Percentiles rank a stretch among this genome's conserved stretches.
Evolutionary conservation across 192 early-diverging fungal genomes (phyloP).

Genomic region (Chytriomyces sp.): DNA sequence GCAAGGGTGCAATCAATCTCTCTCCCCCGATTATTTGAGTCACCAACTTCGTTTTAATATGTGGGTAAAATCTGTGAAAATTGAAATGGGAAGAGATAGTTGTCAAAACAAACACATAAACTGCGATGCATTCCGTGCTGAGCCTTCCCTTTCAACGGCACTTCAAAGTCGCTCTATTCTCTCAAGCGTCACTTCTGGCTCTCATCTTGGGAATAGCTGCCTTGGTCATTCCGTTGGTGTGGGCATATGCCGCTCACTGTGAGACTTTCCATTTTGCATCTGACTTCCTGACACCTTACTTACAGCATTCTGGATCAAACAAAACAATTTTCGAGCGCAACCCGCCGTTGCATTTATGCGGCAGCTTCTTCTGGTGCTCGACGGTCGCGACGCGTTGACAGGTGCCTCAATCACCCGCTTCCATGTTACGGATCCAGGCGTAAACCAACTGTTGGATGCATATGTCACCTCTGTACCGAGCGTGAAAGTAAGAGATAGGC

Average conservation of each 20-base stretch:
- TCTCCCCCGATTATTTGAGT: no score
- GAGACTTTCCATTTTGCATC: not conserved
- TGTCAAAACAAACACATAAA: no score
- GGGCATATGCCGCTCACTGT: slow-evolving; percentile 40
- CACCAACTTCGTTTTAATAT: no score
- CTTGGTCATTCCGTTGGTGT: slow-evolving; percentile 35
- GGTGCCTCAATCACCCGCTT: slow-evolving; percentile 9
- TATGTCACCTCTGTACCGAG: slow-evolving; percentile 20
- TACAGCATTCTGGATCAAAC: slow-evolving; percentile 46
- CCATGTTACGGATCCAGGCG: slow-evolving; percentile 31
- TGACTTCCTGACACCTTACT: not conserved
- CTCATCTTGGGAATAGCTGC: not conserved
- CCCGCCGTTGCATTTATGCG: slow-evolving; percentile 39
- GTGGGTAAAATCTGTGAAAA: no score
- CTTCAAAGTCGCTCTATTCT: slow-evolving; percentile 30
- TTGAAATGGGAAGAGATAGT: no score
- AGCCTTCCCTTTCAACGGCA: slow-evolving; percentile 35
- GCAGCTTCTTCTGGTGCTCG: slow-evolving; percentile 28
- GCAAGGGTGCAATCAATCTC: no score
- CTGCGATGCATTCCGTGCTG: slow-evolving; percentile 29
- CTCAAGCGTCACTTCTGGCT: slow-evolving; percentile 27
- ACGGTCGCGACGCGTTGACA: slow-evolving; percentile 16
- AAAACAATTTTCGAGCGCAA: slow-evolving; percentile 37
- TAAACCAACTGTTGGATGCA: slow-evolving; percentile 30
- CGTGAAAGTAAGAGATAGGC: slow-evolving; percentile 22